These are phyloP conservation scores for Trichocomaceae sp. DNA, from an alignment of 2,329 filamentous ascomycete genomes.

Conservation along the genomic window DNA sequence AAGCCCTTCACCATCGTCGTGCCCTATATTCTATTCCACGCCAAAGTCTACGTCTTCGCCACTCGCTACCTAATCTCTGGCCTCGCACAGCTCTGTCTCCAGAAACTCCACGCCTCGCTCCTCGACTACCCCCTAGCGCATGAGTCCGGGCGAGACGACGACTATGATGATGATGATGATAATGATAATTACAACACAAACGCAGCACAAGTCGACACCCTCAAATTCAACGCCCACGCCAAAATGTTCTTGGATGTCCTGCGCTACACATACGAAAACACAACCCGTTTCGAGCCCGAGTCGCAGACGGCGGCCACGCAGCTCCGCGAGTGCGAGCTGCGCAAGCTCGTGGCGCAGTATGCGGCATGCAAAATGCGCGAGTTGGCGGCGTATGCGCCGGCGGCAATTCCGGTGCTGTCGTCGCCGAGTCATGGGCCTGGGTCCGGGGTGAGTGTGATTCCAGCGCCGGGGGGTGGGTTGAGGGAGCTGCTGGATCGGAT, in stretches of 20 bases:
- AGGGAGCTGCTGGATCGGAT: conserved; percentile 31
- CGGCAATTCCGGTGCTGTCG: conserved; percentile 8
- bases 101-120: conserved; percentile 35
- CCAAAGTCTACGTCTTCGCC: conserved; percentile 41
- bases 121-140: conserved; percentile 24
- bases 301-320: conserved; percentile 29
- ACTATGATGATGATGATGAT: conserved; percentile 4
- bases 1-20: conserved; percentile 18
- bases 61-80: conserved; percentile 36
- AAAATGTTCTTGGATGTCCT: conserved; percentile 34
- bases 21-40: conserved; percentile 38
- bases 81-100: conserved; percentile 35
- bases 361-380: conserved; percentile 36
- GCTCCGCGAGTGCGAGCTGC: conserved; percentile 35
- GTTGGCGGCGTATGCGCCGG: conserved; percentile 26
- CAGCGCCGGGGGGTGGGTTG: conserved; percentile 20
- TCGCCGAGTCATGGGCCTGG: conserved; percentile 10
- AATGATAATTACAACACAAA: too few species aligned
- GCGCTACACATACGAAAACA: conserved; percentile 35
- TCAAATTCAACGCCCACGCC: conserved; percentile 20
- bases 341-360: conserved; percentile 35
- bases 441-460: conserved; percentile 8
- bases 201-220: neutral
- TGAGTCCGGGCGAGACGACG: conserved; percentile 17
- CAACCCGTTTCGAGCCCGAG: conserved; percentile 35